Evolutionary conservation across 768 basidiomycete genomes (phyloP), one percentile per base, ranked within the genome.

Genomic region (Macrolepiota dolichaula): DNA sequence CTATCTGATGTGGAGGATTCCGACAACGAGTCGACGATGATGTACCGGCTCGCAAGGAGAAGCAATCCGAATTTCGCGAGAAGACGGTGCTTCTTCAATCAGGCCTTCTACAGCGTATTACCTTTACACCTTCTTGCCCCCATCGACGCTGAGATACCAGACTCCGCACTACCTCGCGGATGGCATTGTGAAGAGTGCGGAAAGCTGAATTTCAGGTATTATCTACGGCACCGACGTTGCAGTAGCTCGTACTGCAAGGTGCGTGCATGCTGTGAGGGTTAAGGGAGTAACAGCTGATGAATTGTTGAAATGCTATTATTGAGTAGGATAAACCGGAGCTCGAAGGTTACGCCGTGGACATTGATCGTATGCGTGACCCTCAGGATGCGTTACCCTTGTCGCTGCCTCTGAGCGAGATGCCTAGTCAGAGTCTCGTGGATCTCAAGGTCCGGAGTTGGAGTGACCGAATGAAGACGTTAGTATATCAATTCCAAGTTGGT

Each of bases 181-280:
- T 85, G 82, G 83, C 77, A 74, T 61, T 85, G 84, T 62, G 59
- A 25, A 1, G 53, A 62, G 0, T 85, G 84, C 59, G 83, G 83
- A 25, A 73, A 78, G 66, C 67, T 85, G 25, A 85, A 83, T 52
- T 74, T 74, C 49, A 79, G 83, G 64, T 63, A 62, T 12, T 70
- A 72, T 50, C 72, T 85, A 69, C 74, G 84, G 57, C 79, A 81
- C 63, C 73, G 81, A 51, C 70, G 72, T 63, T 85, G 84, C 66
- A 63, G 67, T 12, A 79, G 79, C 61, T 65, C 70, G 2, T 51
- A 29, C 1, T 85, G 83, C 64, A 65, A 70, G 71, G 81, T 81
- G 60, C 49, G 71, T 68, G 32, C 54, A 32, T 42, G 25, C 15
- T 25, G 24, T 61, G 25, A 19, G n/a, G n/a, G 35, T 13, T n/a